These are phyloP conservation scores for Geosiphon pyriformis DNA, from an alignment of 192 early-diverging fungal genomes.

Conservation along the genomic window DNA sequence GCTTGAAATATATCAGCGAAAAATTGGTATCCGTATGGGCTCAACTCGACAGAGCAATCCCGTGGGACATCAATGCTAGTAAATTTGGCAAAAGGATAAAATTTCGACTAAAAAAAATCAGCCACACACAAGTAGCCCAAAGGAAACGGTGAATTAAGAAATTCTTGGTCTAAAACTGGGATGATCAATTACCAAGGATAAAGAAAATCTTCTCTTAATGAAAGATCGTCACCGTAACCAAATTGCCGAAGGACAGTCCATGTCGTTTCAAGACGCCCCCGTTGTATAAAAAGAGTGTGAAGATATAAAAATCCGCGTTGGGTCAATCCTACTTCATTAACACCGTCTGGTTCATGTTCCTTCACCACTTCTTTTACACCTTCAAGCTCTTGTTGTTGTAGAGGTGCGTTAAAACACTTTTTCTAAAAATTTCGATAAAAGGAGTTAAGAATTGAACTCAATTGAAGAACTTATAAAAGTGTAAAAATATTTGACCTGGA, in stretches of 20 bases:
- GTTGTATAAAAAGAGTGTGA: slow-evolving; percentile 94
- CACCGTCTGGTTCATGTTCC: slow-evolving; percentile 82
- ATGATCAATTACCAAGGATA: slow-evolving; percentile 57
- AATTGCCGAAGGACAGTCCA: slow-evolving; percentile 96
- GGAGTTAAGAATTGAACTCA: neutral
- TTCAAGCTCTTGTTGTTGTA: slow-evolving; percentile 93
- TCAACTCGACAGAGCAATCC: slow-evolving; percentile 93
- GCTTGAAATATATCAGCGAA: slow-evolving; percentile 91
- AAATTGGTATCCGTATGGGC: slow-evolving; percentile 89
- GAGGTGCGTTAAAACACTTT: slow-evolving; percentile 94
- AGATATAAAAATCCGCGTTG: slow-evolving; percentile 87
- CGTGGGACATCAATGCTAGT: slow-evolving; percentile 75
- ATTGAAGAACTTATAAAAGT: neutral
- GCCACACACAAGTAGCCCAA: too few relatives aligned
- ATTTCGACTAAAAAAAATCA: slow-evolving; percentile 3
- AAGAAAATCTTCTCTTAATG: slow-evolving; percentile 86
- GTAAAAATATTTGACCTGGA: slow-evolving; percentile 59
- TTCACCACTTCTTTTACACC: slow-evolving; percentile 93
- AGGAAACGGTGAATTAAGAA: neutral
- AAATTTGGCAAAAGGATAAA: neutral
- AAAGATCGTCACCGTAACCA: slow-evolving; percentile 94
- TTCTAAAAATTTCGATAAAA: slow-evolving; percentile 42
- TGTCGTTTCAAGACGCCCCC: slow-evolving; percentile 94
- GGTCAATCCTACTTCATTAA: slow-evolving; percentile 82
- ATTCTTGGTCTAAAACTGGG: neutral